Evolutionary conservation across 768 basidiomycete genomes (phyloP), one percentile per base, ranked within the genome.

Genomic region (Trametes elegans): DNA sequence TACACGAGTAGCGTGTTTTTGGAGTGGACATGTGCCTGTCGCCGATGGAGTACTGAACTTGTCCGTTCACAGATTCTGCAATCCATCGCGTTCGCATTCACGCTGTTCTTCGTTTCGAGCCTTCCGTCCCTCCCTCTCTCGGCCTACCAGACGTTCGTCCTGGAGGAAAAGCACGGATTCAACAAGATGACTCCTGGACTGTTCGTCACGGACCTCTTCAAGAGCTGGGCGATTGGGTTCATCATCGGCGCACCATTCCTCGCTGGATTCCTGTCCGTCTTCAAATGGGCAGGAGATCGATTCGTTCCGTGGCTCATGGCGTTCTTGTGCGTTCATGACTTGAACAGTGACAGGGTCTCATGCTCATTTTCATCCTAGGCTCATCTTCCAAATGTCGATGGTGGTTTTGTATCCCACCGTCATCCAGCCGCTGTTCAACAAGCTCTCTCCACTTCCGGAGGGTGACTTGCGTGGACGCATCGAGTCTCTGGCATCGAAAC

Each of bases 381-480:
- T 97, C 51, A 69, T 76, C 5, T 88, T 98, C 78, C 93, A 94
- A 68, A 69, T 98, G 35, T 73, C 82, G 65, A 88, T 98, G 83
- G 87, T 90, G 56, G 72, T 92, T 57, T 64, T 93, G 49, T 90
- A 90, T 72, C 90, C 91, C 3, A 88, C 83, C 34, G 75, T 93
- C 67, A 93, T 99, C 62, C 93, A 95, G 63, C 97, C 97, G 0
- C 73, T 98, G 52, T 98, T 98, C 82, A 98, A 99, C 80, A 98
- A 93, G 71, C 83, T 98, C 40, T 93, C 93, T 1, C 91, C 93
- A 3, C 80, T 99, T 5, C 75, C 81, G 0, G 75, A 80, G 13
- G 90, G 92, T 28, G 87, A 90, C 19, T 75, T 98, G 7, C 85
- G 93, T 21, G 74, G 71, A 7, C 78, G 91, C 34, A 90, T 95